Evolutionary conservation across 345 rosid species (phyloP).

Genomic region (Abelmoschus esculentus): DNA sequence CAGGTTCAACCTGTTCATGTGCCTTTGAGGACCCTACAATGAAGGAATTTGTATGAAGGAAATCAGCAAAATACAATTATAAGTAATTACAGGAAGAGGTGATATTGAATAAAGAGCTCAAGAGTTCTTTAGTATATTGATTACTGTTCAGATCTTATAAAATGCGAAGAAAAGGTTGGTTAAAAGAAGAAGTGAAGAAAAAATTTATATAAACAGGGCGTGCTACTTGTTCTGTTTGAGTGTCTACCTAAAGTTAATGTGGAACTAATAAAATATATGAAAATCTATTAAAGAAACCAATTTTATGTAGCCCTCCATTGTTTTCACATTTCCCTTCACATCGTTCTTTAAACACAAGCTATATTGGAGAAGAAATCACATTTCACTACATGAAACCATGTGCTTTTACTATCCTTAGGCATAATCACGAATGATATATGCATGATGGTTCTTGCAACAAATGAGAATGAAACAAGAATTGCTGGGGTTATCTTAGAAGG

Average conservation of each 20-base stretch:
- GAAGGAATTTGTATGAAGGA: conserved; percentile 1
- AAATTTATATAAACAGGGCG: not conserved
- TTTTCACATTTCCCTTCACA: not conserved
- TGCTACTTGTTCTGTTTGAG: not conserved
- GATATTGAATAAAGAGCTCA: not conserved
- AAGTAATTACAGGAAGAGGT: too few relatives aligned
- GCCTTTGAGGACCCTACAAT: conserved; percentile 36
- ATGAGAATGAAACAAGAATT: not conserved
- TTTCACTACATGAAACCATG: not conserved
- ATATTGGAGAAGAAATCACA: not conserved
- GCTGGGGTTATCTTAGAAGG: not conserved
- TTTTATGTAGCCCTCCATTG: not conserved
- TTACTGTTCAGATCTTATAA: not conserved
- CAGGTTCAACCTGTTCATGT: conserved; percentile 30
- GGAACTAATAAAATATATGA: not conserved
- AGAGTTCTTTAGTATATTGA: not conserved
- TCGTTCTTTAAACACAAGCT: not conserved
- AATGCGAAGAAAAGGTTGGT: not conserved
- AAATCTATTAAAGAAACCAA: not conserved
- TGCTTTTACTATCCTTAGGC: not conserved
- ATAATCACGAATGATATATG: not conserved
- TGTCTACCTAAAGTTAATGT: not conserved
- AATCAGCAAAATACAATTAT: too few relatives aligned
- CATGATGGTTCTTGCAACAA: not conserved
- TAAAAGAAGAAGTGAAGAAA: not conserved